A percentile compares a stretch with the other conserved stretches of the same genome.
phyloP scores from a whole-genome alignment of 257 asterid species.

The Phtheirospermum japonicum region DNA sequence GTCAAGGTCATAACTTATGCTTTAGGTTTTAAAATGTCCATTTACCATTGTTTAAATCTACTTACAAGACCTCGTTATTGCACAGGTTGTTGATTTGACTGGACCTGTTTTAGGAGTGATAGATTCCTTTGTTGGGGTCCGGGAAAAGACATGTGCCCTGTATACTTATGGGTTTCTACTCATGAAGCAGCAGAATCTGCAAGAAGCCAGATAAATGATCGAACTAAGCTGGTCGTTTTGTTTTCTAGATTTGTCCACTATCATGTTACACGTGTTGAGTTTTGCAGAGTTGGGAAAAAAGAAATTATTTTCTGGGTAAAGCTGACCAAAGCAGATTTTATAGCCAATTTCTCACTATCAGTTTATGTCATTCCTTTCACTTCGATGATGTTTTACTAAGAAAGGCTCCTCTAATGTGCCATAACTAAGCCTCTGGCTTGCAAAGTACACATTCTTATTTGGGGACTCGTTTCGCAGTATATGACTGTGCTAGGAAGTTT shows the following conservation, averaged over 20 bases:
- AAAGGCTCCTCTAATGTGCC: neutral
- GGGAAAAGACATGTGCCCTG: constrained; percentile 77
- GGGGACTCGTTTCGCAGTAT: constrained; percentile 95
- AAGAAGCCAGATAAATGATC: constrained; percentile 76
- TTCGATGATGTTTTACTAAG: neutral
- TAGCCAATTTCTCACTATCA: neutral
- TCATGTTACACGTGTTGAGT: too few relatives aligned
- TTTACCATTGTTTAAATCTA: constrained; percentile 16
- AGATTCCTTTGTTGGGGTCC: constrained; percentile 88
- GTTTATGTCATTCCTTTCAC: neutral
- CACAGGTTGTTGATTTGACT: constrained; percentile 83
- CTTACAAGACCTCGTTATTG: constrained; percentile 28
- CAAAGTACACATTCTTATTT: constrained; percentile 76
- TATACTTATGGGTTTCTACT: constrained; percentile 84
- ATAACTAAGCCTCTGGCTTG: constrained; percentile 61
- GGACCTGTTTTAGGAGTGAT: constrained; percentile 74
- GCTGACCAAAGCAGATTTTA: too few relatives aligned
- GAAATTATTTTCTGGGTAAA: too few relatives aligned
- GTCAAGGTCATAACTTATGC: constrained; percentile 56
- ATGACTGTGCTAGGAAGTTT: constrained; percentile 78
- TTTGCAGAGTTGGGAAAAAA: neutral
- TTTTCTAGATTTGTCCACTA: constrained; percentile 15
- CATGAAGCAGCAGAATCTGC: constrained; percentile 88
- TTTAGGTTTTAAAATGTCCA: constrained; percentile 16
- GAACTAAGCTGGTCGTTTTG: constrained; percentile 5